phyloP scores from a whole-genome alignment of 129 eudicot species.

The sunflower (Helianthus annuus) region HanXRQr2.0-SUNRISE NC_035441.2:116867035-116867534 shows the following conservation, averaged over 20 bases:
- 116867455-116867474: background rate
- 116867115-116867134: too few species aligned
- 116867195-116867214: background rate
- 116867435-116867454: constrained; percentile 16
- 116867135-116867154: too few species aligned
- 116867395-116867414: constrained; percentile 9
- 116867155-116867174: too few species aligned
- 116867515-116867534: too few species aligned
- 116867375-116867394: background rate
- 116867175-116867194: too few species aligned
- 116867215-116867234: background rate
- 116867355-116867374: background rate
- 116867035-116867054: too few species aligned
- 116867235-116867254: background rate
- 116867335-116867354: background rate
- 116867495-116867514: background rate
- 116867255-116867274: background rate
- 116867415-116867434: background rate
- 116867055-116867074: too few species aligned
- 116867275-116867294: background rate
- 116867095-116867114: too few species aligned
- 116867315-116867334: too few species aligned
- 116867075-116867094: too few species aligned
- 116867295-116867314: constrained; percentile 14
- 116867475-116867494: background rate